Evolutionary conservation across 345 rosid genomes (phyloP).

Genomic region (Cardamine resedifolia): DNA sequence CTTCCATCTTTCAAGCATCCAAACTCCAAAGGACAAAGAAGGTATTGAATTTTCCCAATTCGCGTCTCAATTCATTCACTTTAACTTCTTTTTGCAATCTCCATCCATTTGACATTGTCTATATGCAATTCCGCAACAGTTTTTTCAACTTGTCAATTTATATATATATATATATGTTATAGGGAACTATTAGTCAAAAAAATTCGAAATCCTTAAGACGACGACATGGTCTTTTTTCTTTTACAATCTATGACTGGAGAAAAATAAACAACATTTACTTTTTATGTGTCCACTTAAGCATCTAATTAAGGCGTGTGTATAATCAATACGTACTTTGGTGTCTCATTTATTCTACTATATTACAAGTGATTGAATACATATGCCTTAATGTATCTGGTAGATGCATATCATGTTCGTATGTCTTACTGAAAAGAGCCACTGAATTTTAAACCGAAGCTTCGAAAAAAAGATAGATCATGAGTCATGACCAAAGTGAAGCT

Average conservation of each 20-base stretch:
- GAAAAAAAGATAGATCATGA: neutral
- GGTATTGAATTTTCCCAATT: neutral
- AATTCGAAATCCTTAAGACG: neutral
- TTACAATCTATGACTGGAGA: neutral
- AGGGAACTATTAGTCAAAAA: conserved; percentile 3
- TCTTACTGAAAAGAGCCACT: neutral
- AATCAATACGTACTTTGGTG: neutral
- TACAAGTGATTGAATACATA: neutral
- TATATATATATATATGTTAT: neutral
- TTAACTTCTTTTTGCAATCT: neutral
- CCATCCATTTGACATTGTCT: conserved; percentile 11
- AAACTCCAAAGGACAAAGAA: neutral
- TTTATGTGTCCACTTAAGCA: neutral
- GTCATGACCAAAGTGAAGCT: neutral
- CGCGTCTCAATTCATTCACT: conserved; percentile 23
- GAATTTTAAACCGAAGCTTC: neutral
- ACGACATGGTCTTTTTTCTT: conserved; percentile 16
- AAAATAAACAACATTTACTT: neutral
- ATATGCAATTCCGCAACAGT: neutral
- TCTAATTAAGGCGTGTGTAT: neutral
- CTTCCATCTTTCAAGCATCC: conserved; percentile 9
- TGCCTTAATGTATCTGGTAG: neutral
- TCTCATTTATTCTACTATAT: neutral
- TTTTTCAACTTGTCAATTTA: conserved; percentile 2
- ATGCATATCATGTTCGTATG: neutral